Evolutionary conservation across 495 filamentous ascomycete genomes (phyloP), one percentile per base, ranked within the genome.

Genomic region (Bacidia rubella): DNA sequence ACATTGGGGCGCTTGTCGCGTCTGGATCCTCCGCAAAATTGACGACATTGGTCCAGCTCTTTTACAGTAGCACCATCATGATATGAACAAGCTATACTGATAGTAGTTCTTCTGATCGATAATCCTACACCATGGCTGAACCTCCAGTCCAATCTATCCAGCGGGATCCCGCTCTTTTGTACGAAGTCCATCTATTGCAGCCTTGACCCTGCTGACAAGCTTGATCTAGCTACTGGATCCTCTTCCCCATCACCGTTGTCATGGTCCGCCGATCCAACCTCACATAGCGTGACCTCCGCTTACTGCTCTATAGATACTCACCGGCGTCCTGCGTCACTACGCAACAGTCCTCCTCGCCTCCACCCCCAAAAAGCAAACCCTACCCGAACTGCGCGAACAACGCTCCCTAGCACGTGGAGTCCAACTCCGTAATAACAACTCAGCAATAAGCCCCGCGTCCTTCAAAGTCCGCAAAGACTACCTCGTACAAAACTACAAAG

Each of bases 81-180:
- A n/a, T n/a, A n/a, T n/a, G n/a, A n/a, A n/a, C n/a, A n/a, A n/a
- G n/a, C n/a, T n/a, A n/a, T n/a, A n/a, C n/a, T n/a, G n/a, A n/a
- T n/a, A n/a, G n/a, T n/a, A n/a, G n/a, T n/a, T n/a, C n/a, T n/a
- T n/a, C n/a, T n/a, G n/a, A n/a, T n/a, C n/a, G n/a, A n/a, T n/a
- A n/a, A 26, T n/a, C n/a, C n/a, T n/a, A n/a, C n/a, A n/a, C n/a
- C 11, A 98, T 98, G 93, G 85, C 86, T 41, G 65, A 69, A 55
- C 85, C 89, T 73, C 75, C 84, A 55, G 79, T 84, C 57, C 92
- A 98, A 73, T 89, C 88, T 70, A 96, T 98, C 81, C 86, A 92
- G 73, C 72, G 92, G 77, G 92, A 98, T 89, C 93, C 92, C 60
- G 90, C 95, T 66, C 77, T 98, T 55, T 95, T 97, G 92, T 96